Evolutionary conservation across 2,329 filamentous ascomycete species (phyloP), one percentile per base, ranked within the genome.

Genomic region (Didymella exigua): DNA sequence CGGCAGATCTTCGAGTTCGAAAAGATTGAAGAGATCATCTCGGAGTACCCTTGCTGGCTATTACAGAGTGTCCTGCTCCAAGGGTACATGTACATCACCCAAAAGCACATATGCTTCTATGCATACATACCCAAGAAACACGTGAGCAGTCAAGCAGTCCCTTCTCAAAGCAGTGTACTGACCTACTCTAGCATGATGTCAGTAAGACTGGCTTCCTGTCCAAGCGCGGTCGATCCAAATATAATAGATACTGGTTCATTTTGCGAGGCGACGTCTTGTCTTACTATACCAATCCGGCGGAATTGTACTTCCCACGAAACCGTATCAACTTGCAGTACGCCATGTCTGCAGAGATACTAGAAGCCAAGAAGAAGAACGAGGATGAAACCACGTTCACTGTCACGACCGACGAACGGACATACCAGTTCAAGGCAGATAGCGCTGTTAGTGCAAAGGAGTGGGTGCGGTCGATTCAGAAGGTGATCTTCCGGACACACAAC

Each of bases 111-210:
- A 58, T 97, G 93, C 77, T 99, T 98, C 74, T 98, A 97, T 72
- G 92, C 95, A 33, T 97, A 97, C 72, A 83, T 98, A n/a, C 92
- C 92, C 6, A 96, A 93, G 80, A 96, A 95, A 81, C 86, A 89
- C 46, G 89, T 90, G 80, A 76, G 87, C n/a, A n/a, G n/a, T 27
- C 16, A 23, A 26, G 2, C 19, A 3, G 5, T 2, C 8, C 23
- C 11, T 11, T 9, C 10, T 13, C 45, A n/a, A 13, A 14, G 26
- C 19, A 23, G 4, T 29, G 1, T 45, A 49, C 55, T 72, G 74
- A 40, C 73, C 45, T 27, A 4, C 14, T 19, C 10, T 40, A 77
- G 63, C 63, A 69, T 52, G 65, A 72, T 33, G 72, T 90, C 83
- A 84, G 88, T 62, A 98, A 96, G 76, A 93, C 92, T 1, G 93